These are phyloP conservation scores for Boechera stricta DNA, from an alignment of 345 rosid species.

Conservation along the genomic window DNA sequence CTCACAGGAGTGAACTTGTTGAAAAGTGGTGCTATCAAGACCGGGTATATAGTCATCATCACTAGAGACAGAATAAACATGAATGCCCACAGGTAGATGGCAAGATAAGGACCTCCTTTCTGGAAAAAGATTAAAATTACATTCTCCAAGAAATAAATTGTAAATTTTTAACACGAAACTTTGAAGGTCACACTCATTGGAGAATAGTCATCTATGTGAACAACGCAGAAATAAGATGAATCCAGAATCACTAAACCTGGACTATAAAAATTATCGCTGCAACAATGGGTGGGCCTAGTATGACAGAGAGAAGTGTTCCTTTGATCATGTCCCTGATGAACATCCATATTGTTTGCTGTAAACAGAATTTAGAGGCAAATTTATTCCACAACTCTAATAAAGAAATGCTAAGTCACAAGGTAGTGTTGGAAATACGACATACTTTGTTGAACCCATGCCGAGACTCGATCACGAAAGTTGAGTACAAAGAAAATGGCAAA, in stretches of 20 bases:
- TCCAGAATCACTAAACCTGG: conserved; percentile 57
- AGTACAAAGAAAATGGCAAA: conserved; percentile 93
- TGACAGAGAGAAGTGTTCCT: conserved; percentile 68
- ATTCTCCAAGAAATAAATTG: conserved; percentile 6
- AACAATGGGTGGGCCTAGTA: conserved; percentile 91
- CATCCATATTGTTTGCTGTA: conserved; percentile 97
- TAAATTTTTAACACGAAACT: neutral
- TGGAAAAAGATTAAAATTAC: conserved; percentile 49
- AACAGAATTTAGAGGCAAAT: conserved; percentile 28
- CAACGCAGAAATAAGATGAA: conserved; percentile 11
- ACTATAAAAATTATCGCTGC: conserved; percentile 84
- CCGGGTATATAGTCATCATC: conserved; percentile 96
- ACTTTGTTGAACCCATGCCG: conserved; percentile 99
- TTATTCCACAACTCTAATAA: conserved; percentile 6
- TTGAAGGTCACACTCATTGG: conserved; percentile 6
- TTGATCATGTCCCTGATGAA: conserved; percentile 90
- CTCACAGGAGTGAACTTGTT: conserved; percentile 98
- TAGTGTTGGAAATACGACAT: conserved; percentile 39
- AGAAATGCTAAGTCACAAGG: conserved; percentile 20
- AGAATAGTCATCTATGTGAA: neutral
- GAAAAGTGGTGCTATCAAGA: conserved; percentile 94
- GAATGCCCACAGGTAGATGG: conserved; percentile 97
- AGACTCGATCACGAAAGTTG: conserved; percentile 96
- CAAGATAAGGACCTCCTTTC: conserved; percentile 99
- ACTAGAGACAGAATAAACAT: conserved; percentile 93